phyloP scores from a whole-genome alignment of 768 basidiomycete species.

The Porpolomopsis calyptriformis region DNA sequence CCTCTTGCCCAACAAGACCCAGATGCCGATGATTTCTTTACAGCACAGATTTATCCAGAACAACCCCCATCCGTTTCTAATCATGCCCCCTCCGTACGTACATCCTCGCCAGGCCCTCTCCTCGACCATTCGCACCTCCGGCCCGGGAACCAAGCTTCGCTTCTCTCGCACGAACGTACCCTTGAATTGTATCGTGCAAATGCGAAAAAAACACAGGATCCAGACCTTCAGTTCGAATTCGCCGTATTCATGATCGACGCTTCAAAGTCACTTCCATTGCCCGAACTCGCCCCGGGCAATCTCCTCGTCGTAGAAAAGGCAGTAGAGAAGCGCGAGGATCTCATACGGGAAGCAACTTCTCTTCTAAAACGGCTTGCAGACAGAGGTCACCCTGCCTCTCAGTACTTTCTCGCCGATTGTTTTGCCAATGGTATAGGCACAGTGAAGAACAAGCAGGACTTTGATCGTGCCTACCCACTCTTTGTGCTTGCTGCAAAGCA shows the following conservation, averaged over 20 bases:
- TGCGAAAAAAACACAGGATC: slow-evolving; percentile 97
- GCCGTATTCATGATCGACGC: slow-evolving; percentile 99
- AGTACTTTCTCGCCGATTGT: slow-evolving; percentile 97
- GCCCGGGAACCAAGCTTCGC: slow-evolving; percentile 84
- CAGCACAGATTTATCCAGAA: slow-evolving; percentile 21
- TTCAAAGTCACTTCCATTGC: slow-evolving; percentile 79
- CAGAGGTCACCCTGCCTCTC: slow-evolving; percentile 86
- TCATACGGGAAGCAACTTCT: slow-evolving; percentile 77
- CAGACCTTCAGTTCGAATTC: slow-evolving; percentile 95
- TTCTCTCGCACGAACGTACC: slow-evolving; percentile 91
- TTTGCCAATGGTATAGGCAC: slow-evolving; percentile 98
- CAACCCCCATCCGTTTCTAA: slow-evolving; percentile 29
- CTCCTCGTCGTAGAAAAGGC: slow-evolving; percentile 75
- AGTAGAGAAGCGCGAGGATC: slow-evolving; percentile 72
- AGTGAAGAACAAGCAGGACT: slow-evolving; percentile 82
- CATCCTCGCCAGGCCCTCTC: slow-evolving; percentile 60
- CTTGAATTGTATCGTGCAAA: slow-evolving; percentile 95
- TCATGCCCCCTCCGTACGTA: slow-evolving; percentile 47
- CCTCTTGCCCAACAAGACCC: slow-evolving; percentile 1
- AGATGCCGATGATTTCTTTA: slow-evolving; percentile 38
- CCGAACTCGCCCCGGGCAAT: slow-evolving; percentile 57
- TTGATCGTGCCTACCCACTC: slow-evolving; percentile 92
- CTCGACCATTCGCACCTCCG: slow-evolving; percentile 88
- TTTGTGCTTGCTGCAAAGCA: slow-evolving; percentile 96
- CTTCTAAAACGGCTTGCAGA: slow-evolving; percentile 89